phyloP scores from a whole-genome alignment of 768 basidiomycete species.

The Lactarius psammicola region DNA sequence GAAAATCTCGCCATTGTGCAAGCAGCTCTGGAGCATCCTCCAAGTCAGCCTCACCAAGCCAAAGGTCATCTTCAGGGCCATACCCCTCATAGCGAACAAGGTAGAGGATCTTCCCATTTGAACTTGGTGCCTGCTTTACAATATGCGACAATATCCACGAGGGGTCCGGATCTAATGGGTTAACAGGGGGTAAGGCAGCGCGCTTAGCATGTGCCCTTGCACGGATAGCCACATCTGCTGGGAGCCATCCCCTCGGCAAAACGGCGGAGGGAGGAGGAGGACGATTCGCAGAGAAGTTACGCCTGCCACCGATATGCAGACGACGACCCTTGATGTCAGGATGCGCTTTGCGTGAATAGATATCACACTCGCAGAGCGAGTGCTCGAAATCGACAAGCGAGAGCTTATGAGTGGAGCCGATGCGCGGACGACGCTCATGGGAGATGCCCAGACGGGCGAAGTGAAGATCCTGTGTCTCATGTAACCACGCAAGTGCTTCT shows the following conservation, averaged over 20 bases:
- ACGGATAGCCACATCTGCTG: conserved; percentile 12
- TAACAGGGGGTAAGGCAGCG: conserved; percentile 27
- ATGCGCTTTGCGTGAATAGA: conserved; percentile 63
- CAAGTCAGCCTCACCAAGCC: conserved; percentile 30
- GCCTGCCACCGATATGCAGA: conserved; percentile 35
- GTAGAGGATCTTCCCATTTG: conserved; percentile 23
- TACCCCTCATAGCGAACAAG: conserved; percentile 36
- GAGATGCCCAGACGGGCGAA: conserved; percentile 54
- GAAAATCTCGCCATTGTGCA: conserved; percentile 28
- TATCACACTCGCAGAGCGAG: conserved; percentile 74
- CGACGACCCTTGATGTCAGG: conserved; percentile 43
- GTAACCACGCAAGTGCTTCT: conserved; percentile 64
- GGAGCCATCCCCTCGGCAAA: conserved; percentile 32
- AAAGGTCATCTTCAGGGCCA: conserved; percentile 34
- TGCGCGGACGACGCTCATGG: conserved; percentile 31
- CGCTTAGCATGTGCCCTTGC: conserved; percentile 20
- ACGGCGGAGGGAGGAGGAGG: conserved; percentile 32
- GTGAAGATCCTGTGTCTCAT: conserved; percentile 55
- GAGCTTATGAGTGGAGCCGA: conserved; percentile 35
- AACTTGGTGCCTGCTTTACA: conserved; percentile 31
- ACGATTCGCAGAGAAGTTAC: conserved; percentile 26
- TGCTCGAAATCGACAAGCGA: conserved; percentile 78
- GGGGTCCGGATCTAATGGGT: conserved; percentile 27
- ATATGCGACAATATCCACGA: conserved; percentile 36
- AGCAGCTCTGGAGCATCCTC: conserved; percentile 32